phyloP scores from a whole-genome alignment of 2,329 filamentous ascomycete genomes.

The Celoporthe dispersa region DNA sequence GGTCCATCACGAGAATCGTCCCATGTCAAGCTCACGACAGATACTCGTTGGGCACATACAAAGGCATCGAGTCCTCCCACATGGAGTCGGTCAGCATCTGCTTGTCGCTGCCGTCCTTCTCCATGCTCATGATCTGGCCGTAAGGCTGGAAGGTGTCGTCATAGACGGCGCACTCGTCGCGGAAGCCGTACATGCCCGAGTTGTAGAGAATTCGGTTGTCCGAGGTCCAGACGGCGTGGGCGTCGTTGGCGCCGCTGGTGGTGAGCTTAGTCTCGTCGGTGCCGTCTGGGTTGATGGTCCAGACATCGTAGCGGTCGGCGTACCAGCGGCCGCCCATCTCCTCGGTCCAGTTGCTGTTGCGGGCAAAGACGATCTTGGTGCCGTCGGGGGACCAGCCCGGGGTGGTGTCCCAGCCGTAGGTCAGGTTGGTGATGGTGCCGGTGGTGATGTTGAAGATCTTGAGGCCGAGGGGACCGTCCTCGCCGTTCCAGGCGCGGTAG shows the following conservation, averaged over 20 bases:
- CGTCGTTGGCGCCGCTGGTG: slow-evolving; percentile 44
- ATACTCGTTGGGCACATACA: slow-evolving; percentile 29
- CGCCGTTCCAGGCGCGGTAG: slow-evolving; percentile 38
- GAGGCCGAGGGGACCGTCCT: slow-evolving; percentile 37
- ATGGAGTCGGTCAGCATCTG: slow-evolving; percentile 37
- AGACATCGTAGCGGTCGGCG: slow-evolving; percentile 43
- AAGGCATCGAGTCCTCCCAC: slow-evolving; percentile 42
- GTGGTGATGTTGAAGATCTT: slow-evolving; percentile 38
- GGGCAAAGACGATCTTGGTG: slow-evolving; percentile 44
- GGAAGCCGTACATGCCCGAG: slow-evolving; percentile 49
- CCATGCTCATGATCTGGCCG: slow-evolving; percentile 49
- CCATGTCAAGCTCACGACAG: neutral
- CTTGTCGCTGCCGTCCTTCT: slow-evolving; percentile 44
- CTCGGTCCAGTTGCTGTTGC: slow-evolving; percentile 35
- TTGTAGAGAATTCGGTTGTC: slow-evolving; percentile 48
- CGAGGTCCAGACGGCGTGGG: slow-evolving; percentile 48
- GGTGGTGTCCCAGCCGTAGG: slow-evolving; percentile 44
- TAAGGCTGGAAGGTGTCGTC: slow-evolving; percentile 51
- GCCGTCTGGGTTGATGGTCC: slow-evolving; percentile 47
- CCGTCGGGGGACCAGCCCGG: slow-evolving; percentile 46
- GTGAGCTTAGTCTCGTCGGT: slow-evolving; percentile 42
- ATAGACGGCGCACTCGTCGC: slow-evolving; percentile 45
- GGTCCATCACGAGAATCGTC: neutral
- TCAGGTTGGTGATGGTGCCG: slow-evolving; percentile 37
- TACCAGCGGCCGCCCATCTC: slow-evolving; percentile 23